These are phyloP conservation scores for Alternaria rosae DNA, from an alignment of 2,329 filamentous ascomycete genomes.

Conservation along the genomic window DNA sequence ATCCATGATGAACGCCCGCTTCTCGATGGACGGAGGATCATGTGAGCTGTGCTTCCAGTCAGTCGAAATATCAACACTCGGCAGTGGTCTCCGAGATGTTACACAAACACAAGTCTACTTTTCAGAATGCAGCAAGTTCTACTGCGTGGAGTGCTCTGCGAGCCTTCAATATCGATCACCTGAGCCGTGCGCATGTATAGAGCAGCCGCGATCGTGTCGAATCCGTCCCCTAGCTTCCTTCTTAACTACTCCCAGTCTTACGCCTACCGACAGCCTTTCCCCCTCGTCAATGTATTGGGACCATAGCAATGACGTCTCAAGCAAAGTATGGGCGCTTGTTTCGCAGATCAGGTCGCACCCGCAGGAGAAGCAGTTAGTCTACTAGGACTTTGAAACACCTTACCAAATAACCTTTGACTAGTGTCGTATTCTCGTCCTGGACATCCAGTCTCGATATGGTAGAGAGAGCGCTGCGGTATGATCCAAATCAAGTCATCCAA, in stretches of 20 bases:
- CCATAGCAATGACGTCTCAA: background rate
- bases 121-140: slow-evolving; percentile 4
- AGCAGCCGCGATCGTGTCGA: background rate
- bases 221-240: background rate
- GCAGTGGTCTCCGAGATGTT: background rate
- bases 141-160: background rate
- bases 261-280: background rate
- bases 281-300: background rate
- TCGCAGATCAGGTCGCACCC: slow-evolving; percentile 1
- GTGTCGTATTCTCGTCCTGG: slow-evolving; percentile 63
- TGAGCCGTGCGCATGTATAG: background rate
- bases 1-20: slow-evolving; percentile 2
- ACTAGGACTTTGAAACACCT: accelerated
- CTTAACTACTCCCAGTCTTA: background rate
- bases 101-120: background rate
- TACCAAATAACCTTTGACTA: slow-evolving; percentile 23
- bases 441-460: slow-evolving; percentile 58
- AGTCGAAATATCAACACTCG: background rate
- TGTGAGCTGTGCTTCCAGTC: background rate
- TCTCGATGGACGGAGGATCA: background rate
- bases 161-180: background rate
- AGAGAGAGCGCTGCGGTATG: slow-evolving; percentile 24
- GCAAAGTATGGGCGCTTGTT: background rate
- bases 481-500: slow-evolving; percentile 30
- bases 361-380: background rate